Evolutionary conservation across 306 rosid genomes (phyloP), one percentile per base, ranked within the genome.

Genomic region (Mucuna pruriens): DNA sequence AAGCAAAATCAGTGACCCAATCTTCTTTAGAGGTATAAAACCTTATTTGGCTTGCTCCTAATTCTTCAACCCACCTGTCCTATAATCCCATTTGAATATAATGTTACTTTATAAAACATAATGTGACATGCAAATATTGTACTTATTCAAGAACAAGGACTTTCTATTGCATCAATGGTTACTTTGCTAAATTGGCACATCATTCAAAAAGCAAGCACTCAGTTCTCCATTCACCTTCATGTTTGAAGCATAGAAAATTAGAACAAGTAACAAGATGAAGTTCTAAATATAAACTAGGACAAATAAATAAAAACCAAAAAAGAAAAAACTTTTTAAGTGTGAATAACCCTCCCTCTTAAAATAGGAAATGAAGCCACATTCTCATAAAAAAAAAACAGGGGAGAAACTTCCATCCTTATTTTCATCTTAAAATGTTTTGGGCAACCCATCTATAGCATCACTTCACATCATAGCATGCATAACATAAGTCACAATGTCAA

Each of bases 61-160:
- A 54, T 78, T 52, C 82, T 52, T 79, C 76, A 69, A 68, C 48
- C 68, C 71, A 16, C 58, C 48, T 67, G 33, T 29, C 17, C 2
- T 34, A 29, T 60, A 42, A 29, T 76, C 60, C 45, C 68, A 52
- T 79, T 67, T 52, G 46, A 68, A 69, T 79, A 26, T 49, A 62
- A 39, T 42, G 29, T 44, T 44, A 68, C 12, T 58, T 78, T 9
- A 5, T 16, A 78, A 67, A 78, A 54, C 22, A 54, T 54, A 78
- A 11, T 29, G 9, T 6, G 33, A 54, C 69, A 52, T 52, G 55
- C 15, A n/a, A 57, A 42, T 57, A 70, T 19, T 7, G 61, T 55
- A 68, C 16, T 19, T 65, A 22, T 77, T 62, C 73, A 33, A 77
- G 40, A 61, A 62, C 10, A 4, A 16, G 44, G 42, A 40, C 42